Conservation (phyloP, 2,329 filamentous ascomycete genomes). For the Beauveria scarabaeidicola region DNA sequence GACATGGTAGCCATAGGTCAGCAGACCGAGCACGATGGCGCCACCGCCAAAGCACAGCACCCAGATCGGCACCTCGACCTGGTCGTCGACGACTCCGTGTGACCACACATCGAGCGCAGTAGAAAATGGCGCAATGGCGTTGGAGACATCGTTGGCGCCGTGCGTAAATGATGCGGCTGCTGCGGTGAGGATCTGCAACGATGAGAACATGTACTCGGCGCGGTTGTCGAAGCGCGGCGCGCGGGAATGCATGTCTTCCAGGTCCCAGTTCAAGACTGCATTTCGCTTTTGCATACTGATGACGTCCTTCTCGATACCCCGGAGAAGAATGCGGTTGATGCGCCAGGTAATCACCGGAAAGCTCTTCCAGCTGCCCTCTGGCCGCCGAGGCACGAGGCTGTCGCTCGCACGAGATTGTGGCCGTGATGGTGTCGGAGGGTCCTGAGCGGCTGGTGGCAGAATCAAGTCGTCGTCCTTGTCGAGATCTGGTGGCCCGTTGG, state of each 20-base stretch:
- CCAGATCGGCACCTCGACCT: slow-evolving; percentile 39
- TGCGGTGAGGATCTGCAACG: slow-evolving; percentile 40
- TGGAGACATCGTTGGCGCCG: slow-evolving; percentile 48
- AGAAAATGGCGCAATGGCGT: slow-evolving; percentile 42
- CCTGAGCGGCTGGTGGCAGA: slow-evolving; percentile 23
- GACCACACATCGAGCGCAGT: slow-evolving; percentile 44
- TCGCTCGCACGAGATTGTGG: slow-evolving; percentile 9
- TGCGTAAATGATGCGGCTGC: slow-evolving; percentile 48
- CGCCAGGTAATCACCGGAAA: slow-evolving; percentile 33
- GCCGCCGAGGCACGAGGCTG: slow-evolving; percentile 24
- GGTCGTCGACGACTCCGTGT: slow-evolving; percentile 28
- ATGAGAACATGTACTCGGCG: slow-evolving; percentile 41
- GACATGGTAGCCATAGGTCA: slow-evolving; percentile 56
- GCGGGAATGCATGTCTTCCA: slow-evolving; percentile 40
- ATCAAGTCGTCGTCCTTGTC: slow-evolving; percentile 25
- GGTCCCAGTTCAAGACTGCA: slow-evolving; percentile 38
- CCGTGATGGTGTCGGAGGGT: slow-evolving; percentile 1
- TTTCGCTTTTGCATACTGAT: slow-evolving; percentile 37
- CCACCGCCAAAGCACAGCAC: slow-evolving; percentile 39
- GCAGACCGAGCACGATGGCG: slow-evolving; percentile 46
- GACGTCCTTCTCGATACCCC: slow-evolving; percentile 41
- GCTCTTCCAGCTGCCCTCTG: slow-evolving; percentile 31
- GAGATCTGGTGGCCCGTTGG: slow-evolving; percentile 17
- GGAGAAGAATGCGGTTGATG: slow-evolving; percentile 33
- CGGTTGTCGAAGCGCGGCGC: slow-evolving; percentile 45